These are phyloP conservation scores for Lolium rigidum DNA, from an alignment of 176 grass and related monocot species.

Conservation along the genomic window DNA sequence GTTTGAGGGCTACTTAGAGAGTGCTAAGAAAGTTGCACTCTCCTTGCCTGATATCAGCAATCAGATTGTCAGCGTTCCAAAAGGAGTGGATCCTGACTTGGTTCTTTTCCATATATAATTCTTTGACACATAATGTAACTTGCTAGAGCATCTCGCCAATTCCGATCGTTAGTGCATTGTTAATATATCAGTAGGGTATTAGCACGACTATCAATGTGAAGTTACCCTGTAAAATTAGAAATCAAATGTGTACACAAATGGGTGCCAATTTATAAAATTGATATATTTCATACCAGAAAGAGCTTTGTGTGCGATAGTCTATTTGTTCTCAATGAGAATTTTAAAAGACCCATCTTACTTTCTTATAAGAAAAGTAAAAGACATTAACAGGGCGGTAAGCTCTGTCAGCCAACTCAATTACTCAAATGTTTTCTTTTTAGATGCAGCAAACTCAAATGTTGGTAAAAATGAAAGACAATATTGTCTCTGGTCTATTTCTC, in stretches of 20 bases:
- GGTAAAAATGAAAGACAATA: too few relatives aligned
- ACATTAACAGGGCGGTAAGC: too few relatives aligned
- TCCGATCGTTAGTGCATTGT: background rate
- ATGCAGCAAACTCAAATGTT: too few relatives aligned
- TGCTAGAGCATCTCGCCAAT: background rate
- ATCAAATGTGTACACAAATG: background rate
- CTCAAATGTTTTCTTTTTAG: too few relatives aligned
- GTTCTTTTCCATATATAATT: constrained; percentile 63
- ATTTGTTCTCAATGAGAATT: background rate
- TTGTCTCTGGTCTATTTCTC: background rate
- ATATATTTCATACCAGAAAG: background rate
- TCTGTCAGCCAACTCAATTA: too few relatives aligned
- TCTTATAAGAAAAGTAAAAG: background rate
- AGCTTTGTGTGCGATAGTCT: background rate
- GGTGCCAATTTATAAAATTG: background rate
- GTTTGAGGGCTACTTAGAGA: constrained; percentile 61
- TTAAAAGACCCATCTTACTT: background rate
- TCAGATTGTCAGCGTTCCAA: constrained; percentile 40
- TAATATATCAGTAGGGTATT: background rate
- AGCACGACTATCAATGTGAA: background rate
- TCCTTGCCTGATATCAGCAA: constrained; percentile 46
- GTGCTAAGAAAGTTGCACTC: constrained; percentile 51
- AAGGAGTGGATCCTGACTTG: constrained; percentile 52
- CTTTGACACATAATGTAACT: constrained; percentile 7
- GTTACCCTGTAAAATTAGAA: background rate